Evolutionary conservation across 306 rosid genomes (phyloP), one percentile per base, ranked within the genome.

Genomic region (Macrotyloma uniflorum): DNA sequence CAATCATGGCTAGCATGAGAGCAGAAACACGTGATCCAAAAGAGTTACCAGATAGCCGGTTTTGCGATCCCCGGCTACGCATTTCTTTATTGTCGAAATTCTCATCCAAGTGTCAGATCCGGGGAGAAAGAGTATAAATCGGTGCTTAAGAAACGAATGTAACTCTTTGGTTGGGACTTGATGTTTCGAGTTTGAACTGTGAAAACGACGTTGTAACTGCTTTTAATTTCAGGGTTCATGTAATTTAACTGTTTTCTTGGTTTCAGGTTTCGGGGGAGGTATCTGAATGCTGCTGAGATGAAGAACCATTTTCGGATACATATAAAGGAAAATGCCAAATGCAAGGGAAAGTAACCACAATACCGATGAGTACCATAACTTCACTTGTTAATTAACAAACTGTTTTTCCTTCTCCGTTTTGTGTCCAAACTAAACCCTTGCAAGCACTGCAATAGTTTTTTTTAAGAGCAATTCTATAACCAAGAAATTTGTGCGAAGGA

Each of bases 31-130:
- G 91, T 40, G 92, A 89, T 74, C 76, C 89, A 18, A 86, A 86
- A 40, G 86, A 74, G 53, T 78, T 28, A 85, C 88, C 86, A 68
- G 81, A 81, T 79, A 81, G 86, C 86, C 91, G 92, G 82, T 10
- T 86, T 58, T 85, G 88, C 16, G 87, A 83, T 45, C 84, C 86
- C 87, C 88, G 89, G 83, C 87, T 78, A 65, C 83, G 87, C 94
- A 91, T 91, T 83, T 71, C 80, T 79, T 8, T 54, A 36, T 49
- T 22, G 36, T 19, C 16, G 36, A 22, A 69, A 63, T 75, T 36
- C n/a, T 64, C 80, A 75, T 82, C 55, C 8, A 74, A 81, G 5
- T 55, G 23, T 79, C 80, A 74, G 88, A 87, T 87, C 87, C 35
- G 15, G 5, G 11, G 45, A 46, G 49, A 40, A 23, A 43, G 26